Percentiles rank a stretch among this genome's conserved stretches.
These are phyloP conservation scores for Penicillium desertorum DNA, from an alignment of 495 filamentous ascomycete species.

Conservation along the genomic window DNA sequence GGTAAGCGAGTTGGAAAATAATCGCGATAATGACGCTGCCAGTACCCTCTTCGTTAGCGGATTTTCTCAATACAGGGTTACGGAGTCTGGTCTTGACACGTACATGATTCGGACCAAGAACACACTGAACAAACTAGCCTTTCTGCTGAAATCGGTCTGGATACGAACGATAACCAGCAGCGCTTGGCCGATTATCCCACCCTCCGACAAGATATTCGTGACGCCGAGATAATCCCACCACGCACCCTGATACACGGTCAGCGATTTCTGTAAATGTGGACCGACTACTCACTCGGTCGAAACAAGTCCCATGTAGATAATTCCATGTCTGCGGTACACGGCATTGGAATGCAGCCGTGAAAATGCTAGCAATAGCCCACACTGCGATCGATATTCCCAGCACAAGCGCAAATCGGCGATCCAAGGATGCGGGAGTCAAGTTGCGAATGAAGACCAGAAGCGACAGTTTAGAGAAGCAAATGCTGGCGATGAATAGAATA, in stretches of 20 bases:
- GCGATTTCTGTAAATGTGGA: not conserved
- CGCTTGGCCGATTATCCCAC: constrained; percentile 39
- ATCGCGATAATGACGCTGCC: constrained; percentile 36
- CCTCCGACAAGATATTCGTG: constrained; percentile 46
- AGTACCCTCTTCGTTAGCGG: not conserved
- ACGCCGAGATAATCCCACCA: constrained; percentile 45
- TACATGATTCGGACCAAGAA: constrained; percentile 42
- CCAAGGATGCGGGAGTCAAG: constrained; percentile 21
- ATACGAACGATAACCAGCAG: constrained; percentile 37
- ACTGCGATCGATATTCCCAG: constrained; percentile 27
- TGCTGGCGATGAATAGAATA: constrained; percentile 31
- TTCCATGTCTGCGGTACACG: constrained; percentile 39
- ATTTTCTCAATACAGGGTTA: not conserved
- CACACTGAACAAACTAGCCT: constrained; percentile 28
- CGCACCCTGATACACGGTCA: constrained; percentile 23
- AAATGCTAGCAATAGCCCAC: constrained; percentile 36
- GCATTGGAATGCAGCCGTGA: constrained; percentile 46
- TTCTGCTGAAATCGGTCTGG: constrained; percentile 35
- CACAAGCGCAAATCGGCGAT: constrained; percentile 23
- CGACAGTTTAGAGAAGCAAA: constrained; percentile 38
- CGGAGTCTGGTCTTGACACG: constrained; percentile 9
- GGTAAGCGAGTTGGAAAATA: constrained; percentile 34
- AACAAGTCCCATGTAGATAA: constrained; percentile 33
- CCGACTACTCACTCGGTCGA: constrained; percentile 32
- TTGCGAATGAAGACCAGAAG: constrained; percentile 32